Conservation (phyloP, 257 asterid genomes). For the Leptodermis oblonga region DNA sequence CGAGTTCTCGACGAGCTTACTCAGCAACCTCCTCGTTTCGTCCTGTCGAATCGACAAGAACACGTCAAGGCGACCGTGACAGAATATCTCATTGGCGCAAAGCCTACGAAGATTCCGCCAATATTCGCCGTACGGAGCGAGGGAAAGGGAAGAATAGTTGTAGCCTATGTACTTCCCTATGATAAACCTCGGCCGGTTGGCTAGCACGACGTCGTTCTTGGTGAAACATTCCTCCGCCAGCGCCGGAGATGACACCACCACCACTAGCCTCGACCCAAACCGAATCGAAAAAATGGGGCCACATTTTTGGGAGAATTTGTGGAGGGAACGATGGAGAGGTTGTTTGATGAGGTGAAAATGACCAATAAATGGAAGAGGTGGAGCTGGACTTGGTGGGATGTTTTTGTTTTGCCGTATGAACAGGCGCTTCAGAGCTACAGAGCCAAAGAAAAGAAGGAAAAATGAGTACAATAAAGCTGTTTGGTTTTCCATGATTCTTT, state of each 20-base stretch:
- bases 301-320: no score
- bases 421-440: neutral
- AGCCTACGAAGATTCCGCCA: no score
- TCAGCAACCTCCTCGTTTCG: neutral
- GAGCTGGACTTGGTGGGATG: constrained; percentile 11
- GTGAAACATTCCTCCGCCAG: no score
- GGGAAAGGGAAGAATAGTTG: neutral
- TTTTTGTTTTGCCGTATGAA: neutral
- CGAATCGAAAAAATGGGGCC: constrained; percentile 10
- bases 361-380: constrained; percentile 7
- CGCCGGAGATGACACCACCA: neutral
- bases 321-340: constrained; percentile 5
- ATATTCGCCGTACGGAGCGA: neutral
- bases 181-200: constrained; percentile 7
- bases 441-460: no score
- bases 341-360: constrained; percentile 14
- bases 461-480: no score
- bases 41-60: constrained; percentile 2
- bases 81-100: neutral
- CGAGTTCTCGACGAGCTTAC: neutral
- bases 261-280: constrained; percentile 6
- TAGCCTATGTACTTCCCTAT: constrained; percentile 10
- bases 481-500: neutral
- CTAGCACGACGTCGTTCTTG: constrained; percentile 11
- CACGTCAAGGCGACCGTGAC: neutral